Percentiles rank a stretch among this genome's conserved stretches.
Evolutionary conservation across 2,329 filamentous ascomycete species (phyloP).

Genomic region (Colletotrichum salicis): DNA sequence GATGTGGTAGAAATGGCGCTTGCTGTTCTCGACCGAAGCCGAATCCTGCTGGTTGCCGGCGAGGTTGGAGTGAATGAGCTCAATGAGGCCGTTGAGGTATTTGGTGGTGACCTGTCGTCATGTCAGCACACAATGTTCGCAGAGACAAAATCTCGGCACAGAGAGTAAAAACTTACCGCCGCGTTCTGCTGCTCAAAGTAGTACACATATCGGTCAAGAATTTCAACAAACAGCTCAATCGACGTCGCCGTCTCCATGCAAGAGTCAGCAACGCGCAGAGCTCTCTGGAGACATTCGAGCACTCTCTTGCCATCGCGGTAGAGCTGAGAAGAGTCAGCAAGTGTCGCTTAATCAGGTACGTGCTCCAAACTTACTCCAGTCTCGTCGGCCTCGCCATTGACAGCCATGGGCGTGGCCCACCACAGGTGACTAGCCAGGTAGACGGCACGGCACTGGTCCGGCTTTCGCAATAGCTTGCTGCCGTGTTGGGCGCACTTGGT

Average conservation of each 20-base stretch:
- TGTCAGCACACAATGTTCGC: background rate
- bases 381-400: conserved; percentile 82
- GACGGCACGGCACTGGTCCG: conserved; percentile 95
- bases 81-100: conserved; percentile 97
- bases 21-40: conserved; percentile 85
- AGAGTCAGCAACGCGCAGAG: conserved; percentile 93
- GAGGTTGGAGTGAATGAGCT: conserved; percentile 96
- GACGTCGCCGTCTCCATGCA: conserved; percentile 99
- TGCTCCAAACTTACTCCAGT: conserved; percentile 70
- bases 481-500: conserved; percentile 97
- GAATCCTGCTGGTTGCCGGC: conserved; percentile 85
- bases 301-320: conserved; percentile 98
- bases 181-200: conserved; percentile 99
- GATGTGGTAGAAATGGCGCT: conserved; percentile 93
- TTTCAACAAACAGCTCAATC: conserved; percentile 98
- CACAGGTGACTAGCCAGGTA: conserved; percentile 97
- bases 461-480: conserved; percentile 96
- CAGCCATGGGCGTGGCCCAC: conserved; percentile 91
- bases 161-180: conserved; percentile 65
- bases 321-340: conserved; percentile 65
- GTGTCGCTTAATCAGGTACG: background rate
- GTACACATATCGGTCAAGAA: conserved; percentile 97
- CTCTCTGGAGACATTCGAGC: conserved; percentile 93
- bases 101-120: conserved; percentile 81
- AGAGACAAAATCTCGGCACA: too few relatives aligned